A percentile compares a stretch with the other conserved stretches of the same genome.
These are phyloP conservation scores for Elaeis guineensis DNA, from an alignment of 176 grass and related monocot species.

Conservation along the genomic window DNA sequence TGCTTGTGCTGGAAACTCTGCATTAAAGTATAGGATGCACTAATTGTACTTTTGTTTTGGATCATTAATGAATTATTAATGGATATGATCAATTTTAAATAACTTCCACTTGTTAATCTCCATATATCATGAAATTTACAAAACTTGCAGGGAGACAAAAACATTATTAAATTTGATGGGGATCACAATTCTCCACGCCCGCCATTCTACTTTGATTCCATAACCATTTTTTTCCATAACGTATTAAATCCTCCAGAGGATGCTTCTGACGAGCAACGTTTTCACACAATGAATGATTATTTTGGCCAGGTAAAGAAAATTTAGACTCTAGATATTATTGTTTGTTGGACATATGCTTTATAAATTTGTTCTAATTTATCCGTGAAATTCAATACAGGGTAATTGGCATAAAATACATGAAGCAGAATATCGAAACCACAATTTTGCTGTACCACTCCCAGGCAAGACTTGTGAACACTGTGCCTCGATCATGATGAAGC, in stretches of 20 bases:
- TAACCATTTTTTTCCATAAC: constrained; percentile 99
- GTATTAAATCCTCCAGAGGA: constrained; percentile 74
- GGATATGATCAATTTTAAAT: neutral
- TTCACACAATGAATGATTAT: constrained; percentile 27
- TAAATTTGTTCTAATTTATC: constrained; percentile 6
- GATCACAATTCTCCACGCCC: constrained; percentile 98
- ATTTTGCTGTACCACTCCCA: constrained; percentile 47
- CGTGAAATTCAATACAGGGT: constrained; percentile 33
- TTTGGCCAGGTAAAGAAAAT: constrained; percentile 53
- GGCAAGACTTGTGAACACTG: constrained; percentile 22
- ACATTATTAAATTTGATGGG: constrained; percentile 99
- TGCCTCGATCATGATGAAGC: too few relatives aligned
- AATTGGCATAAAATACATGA: constrained; percentile 68
- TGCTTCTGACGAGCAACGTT: constrained; percentile 50
- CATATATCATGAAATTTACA: constrained; percentile 1
- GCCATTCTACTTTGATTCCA: constrained; percentile 95
- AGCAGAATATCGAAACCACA: constrained; percentile 39
- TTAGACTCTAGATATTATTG: neutral
- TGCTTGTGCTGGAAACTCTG: too few relatives aligned
- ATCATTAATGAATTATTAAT: too few relatives aligned
- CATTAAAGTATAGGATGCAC: too few relatives aligned
- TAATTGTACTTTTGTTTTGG: too few relatives aligned
- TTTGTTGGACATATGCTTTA: neutral
- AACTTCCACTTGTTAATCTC: neutral
- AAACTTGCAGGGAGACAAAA: constrained; percentile 87